These are phyloP conservation scores for Ceratocystiopsis sp. DNA, from an alignment of 2,329 filamentous ascomycete species.

Conservation along the genomic window DNA sequence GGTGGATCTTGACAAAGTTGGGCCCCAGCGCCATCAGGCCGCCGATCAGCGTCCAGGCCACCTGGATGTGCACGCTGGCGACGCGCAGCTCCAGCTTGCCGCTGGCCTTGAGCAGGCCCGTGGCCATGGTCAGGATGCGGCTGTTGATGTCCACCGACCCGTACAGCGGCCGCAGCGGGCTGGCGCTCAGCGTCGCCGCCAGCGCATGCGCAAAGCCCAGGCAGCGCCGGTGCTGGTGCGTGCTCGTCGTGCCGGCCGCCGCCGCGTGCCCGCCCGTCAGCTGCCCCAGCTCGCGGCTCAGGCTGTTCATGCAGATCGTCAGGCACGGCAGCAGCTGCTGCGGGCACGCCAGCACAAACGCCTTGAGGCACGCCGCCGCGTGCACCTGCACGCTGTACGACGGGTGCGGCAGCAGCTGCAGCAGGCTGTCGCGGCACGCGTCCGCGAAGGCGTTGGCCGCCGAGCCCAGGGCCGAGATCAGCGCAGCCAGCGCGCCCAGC, in stretches of 20 bases:
- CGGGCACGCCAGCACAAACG: conserved; percentile 77
- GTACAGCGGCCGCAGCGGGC: conserved; percentile 73
- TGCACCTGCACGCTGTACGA: conserved; percentile 94
- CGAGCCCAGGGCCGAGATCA: conserved; percentile 68
- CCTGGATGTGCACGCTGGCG: conserved; percentile 88
- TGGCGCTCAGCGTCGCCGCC: conserved; percentile 79
- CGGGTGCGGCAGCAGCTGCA: conserved; percentile 84
- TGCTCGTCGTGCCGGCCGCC: conserved; percentile 56
- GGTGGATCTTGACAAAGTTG: conserved; percentile 96
- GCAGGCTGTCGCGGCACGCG: conserved; percentile 63
- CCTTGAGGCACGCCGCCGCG: conserved; percentile 69
- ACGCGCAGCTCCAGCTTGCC: conserved; percentile 78
- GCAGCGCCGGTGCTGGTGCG: conserved; percentile 41
- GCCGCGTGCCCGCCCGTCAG: conserved; percentile 26
- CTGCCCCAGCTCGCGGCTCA: conserved; percentile 69
- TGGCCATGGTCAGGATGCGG: conserved; percentile 77
- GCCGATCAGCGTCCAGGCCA: conserved; percentile 93
- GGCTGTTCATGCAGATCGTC: conserved; percentile 91
- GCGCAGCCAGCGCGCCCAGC: conserved; percentile 59
- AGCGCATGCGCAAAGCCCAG: conserved; percentile 84
- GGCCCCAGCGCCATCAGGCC: conserved; percentile 92
- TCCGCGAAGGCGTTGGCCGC: conserved; percentile 69
- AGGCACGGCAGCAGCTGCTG: conserved; percentile 82
- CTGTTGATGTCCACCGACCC: conserved; percentile 94
- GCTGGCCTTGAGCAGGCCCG: conserved; percentile 79